phyloP scores from a whole-genome alignment of 140 eudicot species.

The Erigeron philadelphicus region DNA sequence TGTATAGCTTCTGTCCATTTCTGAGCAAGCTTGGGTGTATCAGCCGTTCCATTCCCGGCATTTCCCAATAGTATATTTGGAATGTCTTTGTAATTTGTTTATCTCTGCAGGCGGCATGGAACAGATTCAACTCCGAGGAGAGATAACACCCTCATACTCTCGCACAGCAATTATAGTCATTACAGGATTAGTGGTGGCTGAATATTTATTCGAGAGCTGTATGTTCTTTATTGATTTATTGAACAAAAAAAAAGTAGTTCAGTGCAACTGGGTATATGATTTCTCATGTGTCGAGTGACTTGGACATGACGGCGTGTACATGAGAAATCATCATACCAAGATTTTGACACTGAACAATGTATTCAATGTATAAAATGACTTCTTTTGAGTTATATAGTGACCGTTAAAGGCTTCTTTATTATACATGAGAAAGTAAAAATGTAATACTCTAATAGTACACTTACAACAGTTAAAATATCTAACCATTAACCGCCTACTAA shows the following conservation, averaged over 20 bases:
- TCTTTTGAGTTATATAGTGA: slow-evolving; percentile 8
- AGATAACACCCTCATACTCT: slow-evolving; percentile 18
- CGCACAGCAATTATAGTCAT: not conserved
- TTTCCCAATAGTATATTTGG: not conserved
- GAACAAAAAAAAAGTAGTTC: slow-evolving; percentile 8
- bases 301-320: slow-evolving; percentile 12
- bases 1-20: not conserved
- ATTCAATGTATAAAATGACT: slow-evolving; percentile 8
- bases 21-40: not conserved
- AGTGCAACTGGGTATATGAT: slow-evolving; percentile 24
- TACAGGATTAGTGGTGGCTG: not conserved
- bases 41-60: not conserved
- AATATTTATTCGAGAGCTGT: not conserved
- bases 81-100: not conserved
- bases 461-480: slow-evolving; percentile 9
- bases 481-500: not conserved
- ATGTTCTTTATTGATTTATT: slow-evolving; percentile 15
- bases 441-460: slow-evolving; percentile 12
- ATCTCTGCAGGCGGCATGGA: slow-evolving; percentile 39
- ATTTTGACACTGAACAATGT: slow-evolving; percentile 24
- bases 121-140: slow-evolving; percentile 37
- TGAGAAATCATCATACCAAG: slow-evolving; percentile 29
- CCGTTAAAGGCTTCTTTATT: too few species aligned
- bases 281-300: slow-evolving; percentile 34
- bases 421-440: too few species aligned